A percentile compares a stretch with the other conserved stretches of the same genome.
These are phyloP conservation scores for Boletus reticuloceps DNA, from an alignment of 768 basidiomycete species.

Conservation along the genomic window DNA sequence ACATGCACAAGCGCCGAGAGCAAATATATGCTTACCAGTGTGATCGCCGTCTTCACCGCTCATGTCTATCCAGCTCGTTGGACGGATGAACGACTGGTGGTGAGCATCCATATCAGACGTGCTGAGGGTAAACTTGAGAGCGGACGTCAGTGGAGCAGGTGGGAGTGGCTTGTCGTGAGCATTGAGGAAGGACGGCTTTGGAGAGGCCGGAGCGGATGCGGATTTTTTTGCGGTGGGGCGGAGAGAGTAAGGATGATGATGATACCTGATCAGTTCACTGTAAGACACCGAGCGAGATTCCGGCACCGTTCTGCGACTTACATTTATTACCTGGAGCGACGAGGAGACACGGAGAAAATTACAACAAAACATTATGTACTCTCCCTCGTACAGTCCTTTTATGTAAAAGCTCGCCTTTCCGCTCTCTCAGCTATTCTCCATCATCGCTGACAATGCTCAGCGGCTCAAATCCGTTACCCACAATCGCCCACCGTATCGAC, in stretches of 20 bases:
- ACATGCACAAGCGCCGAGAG: constrained; percentile 2
- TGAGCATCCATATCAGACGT: constrained; percentile 27
- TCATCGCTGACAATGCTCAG: background rate
- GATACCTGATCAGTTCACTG: constrained; percentile 11
- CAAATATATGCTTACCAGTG: constrained; percentile 20
- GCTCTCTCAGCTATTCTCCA: constrained; percentile 1
- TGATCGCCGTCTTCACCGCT: constrained; percentile 2
- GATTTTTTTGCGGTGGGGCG: constrained; percentile 22
- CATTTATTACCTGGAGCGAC: constrained; percentile 13
- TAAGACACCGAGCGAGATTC: background rate
- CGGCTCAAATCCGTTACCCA: no score
- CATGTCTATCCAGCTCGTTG: constrained; percentile 27
- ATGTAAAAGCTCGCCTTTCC: constrained; percentile 28
- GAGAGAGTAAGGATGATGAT: constrained; percentile 21
- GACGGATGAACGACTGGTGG: constrained; percentile 14
- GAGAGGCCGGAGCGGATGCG: constrained; percentile 27
- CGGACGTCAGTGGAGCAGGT: constrained; percentile 34
- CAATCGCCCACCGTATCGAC: background rate
- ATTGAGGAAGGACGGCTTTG: constrained; percentile 13
- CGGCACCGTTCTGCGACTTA: constrained; percentile 11
- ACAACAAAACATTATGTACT: constrained; percentile 21
- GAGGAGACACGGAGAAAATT: background rate
- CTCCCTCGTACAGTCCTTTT: constrained; percentile 7
- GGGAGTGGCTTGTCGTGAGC: constrained; percentile 40
- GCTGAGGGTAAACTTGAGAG: constrained; percentile 19